Percentiles rank a stretch among this genome's conserved stretches.
Conservation (phyloP, 345 rosid species). For the Gossypium turneri region DNA sequence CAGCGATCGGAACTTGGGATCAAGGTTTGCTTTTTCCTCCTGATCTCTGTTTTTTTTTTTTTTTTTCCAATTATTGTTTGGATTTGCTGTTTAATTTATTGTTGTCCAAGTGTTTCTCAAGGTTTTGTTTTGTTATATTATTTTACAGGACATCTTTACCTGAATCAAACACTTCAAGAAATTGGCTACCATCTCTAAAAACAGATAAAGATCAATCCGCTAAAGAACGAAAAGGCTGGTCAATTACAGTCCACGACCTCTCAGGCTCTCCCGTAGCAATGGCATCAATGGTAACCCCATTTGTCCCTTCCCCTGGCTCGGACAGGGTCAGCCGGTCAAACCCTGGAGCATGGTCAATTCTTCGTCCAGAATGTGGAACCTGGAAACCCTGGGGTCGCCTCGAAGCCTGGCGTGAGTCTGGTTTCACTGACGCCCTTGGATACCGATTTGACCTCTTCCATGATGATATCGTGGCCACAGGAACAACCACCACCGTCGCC, state of each 20-base stretch:
- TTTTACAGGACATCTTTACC: conserved; percentile 50
- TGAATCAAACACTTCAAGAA: conserved; percentile 40
- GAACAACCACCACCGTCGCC: conserved; percentile 29
- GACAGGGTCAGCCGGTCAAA: conserved; percentile 76
- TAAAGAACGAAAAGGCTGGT: conserved; percentile 92
- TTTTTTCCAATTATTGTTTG: neutral
- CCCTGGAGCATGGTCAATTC: conserved; percentile 93
- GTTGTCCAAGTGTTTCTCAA: neutral
- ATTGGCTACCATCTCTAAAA: conserved; percentile 45
- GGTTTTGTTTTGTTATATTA: neutral
- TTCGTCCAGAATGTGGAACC: conserved; percentile 68
- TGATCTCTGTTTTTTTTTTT: neutral
- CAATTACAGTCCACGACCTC: conserved; percentile 83
- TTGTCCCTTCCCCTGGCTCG: conserved; percentile 83
- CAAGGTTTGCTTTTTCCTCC: conserved; percentile 42
- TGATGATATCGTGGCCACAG: conserved; percentile 42
- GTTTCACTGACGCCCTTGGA: conserved; percentile 53
- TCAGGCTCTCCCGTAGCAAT: conserved; percentile 96
- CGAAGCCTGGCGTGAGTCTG: conserved; percentile 81
- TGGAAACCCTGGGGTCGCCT: conserved; percentile 98
- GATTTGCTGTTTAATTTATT: neutral
- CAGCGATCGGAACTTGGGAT: conserved; percentile 51
- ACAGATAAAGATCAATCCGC: conserved; percentile 49
- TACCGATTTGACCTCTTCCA: conserved; percentile 78
- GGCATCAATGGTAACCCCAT: conserved; percentile 98